phyloP scores from a whole-genome alignment of 2,329 filamentous ascomycete species.

The Periconia macrospinosa region DNA sequence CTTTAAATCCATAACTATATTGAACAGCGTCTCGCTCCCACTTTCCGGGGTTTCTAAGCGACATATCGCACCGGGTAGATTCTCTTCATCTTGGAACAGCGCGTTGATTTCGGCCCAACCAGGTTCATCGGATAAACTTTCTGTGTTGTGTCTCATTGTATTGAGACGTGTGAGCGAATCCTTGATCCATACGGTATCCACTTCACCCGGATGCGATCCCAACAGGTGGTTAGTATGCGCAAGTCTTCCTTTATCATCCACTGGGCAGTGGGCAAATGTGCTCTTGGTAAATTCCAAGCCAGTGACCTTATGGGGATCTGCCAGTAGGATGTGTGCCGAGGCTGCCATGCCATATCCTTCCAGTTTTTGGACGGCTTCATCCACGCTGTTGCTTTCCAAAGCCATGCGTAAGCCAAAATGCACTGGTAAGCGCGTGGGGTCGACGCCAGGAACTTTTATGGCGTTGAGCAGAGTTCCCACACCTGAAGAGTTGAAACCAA shows the following conservation, averaged over 20 bases:
- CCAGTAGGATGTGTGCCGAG: slow-evolving; percentile 58
- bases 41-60: slow-evolving; percentile 24
- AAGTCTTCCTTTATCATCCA: slow-evolving; percentile 38
- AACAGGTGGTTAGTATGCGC: slow-evolving; percentile 51
- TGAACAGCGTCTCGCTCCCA: slow-evolving; percentile 39
- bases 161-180: slow-evolving; percentile 43
- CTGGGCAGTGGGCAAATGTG: slow-evolving; percentile 32
- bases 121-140: slow-evolving; percentile 21
- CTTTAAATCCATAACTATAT: slow-evolving; percentile 42
- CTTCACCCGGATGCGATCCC: slow-evolving; percentile 39
- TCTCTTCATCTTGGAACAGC: slow-evolving; percentile 48
- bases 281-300: slow-evolving; percentile 54
- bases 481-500: slow-evolving; percentile 62
- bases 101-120: slow-evolving; percentile 29
- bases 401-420: slow-evolving; percentile 62
- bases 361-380: slow-evolving; percentile 51
- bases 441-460: slow-evolving; percentile 60
- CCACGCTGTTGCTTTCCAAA: slow-evolving; percentile 55
- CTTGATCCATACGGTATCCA: slow-evolving; percentile 47
- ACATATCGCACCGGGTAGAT: slow-evolving; percentile 41
- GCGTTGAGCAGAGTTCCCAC: slow-evolving; percentile 66
- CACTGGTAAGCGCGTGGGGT: slow-evolving; percentile 57
- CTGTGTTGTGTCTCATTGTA: slow-evolving; percentile 41
- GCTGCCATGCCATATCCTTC: slow-evolving; percentile 54
- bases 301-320: slow-evolving; percentile 49